Evolutionary conservation across 1,139 yeast species (phyloP), one percentile per base, ranked within the genome.

Genomic region (Debaryomyces sp.): DNA sequence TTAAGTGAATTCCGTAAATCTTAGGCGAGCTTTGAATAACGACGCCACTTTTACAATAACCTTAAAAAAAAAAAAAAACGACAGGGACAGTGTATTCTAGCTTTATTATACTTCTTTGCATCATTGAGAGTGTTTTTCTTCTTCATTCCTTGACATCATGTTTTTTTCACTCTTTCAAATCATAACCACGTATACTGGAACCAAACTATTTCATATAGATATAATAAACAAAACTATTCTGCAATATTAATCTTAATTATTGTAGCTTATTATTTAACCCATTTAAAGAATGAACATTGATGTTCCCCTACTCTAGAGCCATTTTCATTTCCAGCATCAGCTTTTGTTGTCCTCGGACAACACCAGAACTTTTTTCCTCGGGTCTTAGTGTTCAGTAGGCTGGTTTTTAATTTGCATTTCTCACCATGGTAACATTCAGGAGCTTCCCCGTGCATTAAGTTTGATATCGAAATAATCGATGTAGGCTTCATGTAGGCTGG

Each of bases 1-100:
- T 80, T 94, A 80, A 90, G 96, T 75, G 99, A 94, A 80, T 94
- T 94, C 78, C 85, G 98, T 68, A 94, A 94, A 73, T 84, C 85
- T 52, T 85, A 66, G 71, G 30, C 18, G 6, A 22, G 15, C 13
- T 17, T 23, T 13, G n/a, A 22, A 24, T 15, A 41, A 24, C 5
- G 15, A 23, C 13, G 5, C 27, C 22, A 35, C 10, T n/a, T 17
- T 21, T 13, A 22, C 39, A 17, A 35, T 4, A 26, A 9, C 13
- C 26, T 10, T 35, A 27, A 35, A 35, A 37, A 35, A 39, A 39
- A 39, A 38, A 2, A 40, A 15, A 12, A 41, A 18, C 6, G 26
- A 21, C 12, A 41, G 43, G 43, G 30, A 30, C n/a, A n/a, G 24
- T 41, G 43, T 41, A 41, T 22, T 29, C 33, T 41, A 41, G 43